Percentiles rank a stretch among this genome's conserved stretches.
Evolutionary conservation across 345 rosid genomes (phyloP).

Genomic region (Eucalyptus polyanthemos): DNA sequence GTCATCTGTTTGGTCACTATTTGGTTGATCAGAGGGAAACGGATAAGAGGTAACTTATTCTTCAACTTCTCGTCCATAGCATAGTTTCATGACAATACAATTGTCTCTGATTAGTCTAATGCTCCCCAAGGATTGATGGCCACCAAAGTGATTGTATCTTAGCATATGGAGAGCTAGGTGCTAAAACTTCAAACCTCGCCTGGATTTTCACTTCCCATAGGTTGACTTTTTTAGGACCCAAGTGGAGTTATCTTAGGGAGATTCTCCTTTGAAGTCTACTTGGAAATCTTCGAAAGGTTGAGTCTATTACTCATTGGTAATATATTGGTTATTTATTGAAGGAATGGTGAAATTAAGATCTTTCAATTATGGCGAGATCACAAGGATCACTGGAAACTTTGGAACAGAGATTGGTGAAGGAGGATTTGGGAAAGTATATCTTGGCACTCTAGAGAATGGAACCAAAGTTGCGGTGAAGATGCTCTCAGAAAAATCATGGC

Average conservation of each 20-base stretch:
- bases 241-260: background rate
- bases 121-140: too few relatives aligned
- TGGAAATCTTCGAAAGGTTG: background rate
- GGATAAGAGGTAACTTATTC: too few relatives aligned
- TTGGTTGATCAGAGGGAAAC: too few relatives aligned
- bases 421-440: slow-evolving; percentile 5
- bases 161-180: too few relatives aligned
- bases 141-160: too few relatives aligned
- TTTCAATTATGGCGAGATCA: background rate
- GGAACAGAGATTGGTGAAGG: background rate
- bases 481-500: slow-evolving; percentile 1
- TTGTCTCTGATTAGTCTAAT: too few relatives aligned
- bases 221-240: too few relatives aligned
- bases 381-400: slow-evolving; percentile 7
- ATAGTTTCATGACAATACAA: too few relatives aligned
- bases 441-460: too few relatives aligned
- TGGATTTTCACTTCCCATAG: too few relatives aligned
- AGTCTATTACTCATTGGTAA: background rate
- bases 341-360: background rate
- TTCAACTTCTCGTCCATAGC: fast-evolving
- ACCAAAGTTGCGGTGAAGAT: slow-evolving; percentile 12
- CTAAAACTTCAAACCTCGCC: too few relatives aligned
- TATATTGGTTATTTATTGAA: background rate
- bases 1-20: too few relatives aligned
- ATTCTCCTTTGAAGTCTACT: background rate